Evolutionary conservation across 2,329 filamentous ascomycete genomes (phyloP), one percentile per base, ranked within the genome.

Genomic region (Drechslerella dactyloides): DNA sequence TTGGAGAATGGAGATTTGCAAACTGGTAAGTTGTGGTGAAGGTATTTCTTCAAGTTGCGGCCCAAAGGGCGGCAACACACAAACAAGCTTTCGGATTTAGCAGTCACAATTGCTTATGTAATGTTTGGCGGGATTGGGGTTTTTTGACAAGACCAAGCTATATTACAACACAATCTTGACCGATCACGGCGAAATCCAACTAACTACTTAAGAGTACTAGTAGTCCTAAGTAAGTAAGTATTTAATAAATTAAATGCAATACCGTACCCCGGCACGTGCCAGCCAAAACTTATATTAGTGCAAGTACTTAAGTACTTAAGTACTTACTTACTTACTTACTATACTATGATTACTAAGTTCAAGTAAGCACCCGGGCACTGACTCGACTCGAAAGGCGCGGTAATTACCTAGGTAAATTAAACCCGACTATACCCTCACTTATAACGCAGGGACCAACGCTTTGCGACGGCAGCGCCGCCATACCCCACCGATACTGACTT

Each of bases 61-160:
- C 17, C 19, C 2, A 6, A 19, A 19, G 8, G 4, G 17, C 2
- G 40, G 40, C 44, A 48, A 19, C 44, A 19, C n/a, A 10, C 19
- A 23, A 4, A 11, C 44, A 5, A 10, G 5, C 8, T 48, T 48
- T 5, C 11, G 19, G 44, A 15, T 19, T 48, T 48, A 48, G 44
- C 60, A 69, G 82, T 87, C 82, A 91, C 88, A 90, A 33, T 3
- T 5, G 44, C 44, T 48, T 15, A 48, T 21, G 11, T 48, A 48
- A 48, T 4, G n/a, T n/a, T n/a, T n/a, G n/a, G n/a, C n/a, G n/a
- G n/a, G n/a, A n/a, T n/a, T n/a, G n/a, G n/a, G n/a, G n/a, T n/a
- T n/a, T n/a, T n/a, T n/a, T n/a, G n/a, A n/a, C n/a, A n/a, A n/a
- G n/a, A n/a, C n/a, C n/a, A n/a, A n/a, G n/a, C n/a, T n/a, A n/a